Evolutionary conservation across 2,329 filamentous ascomycete genomes (phyloP), one percentile per base, ranked within the genome.

Genomic region (Xylaria polymorpha): DNA sequence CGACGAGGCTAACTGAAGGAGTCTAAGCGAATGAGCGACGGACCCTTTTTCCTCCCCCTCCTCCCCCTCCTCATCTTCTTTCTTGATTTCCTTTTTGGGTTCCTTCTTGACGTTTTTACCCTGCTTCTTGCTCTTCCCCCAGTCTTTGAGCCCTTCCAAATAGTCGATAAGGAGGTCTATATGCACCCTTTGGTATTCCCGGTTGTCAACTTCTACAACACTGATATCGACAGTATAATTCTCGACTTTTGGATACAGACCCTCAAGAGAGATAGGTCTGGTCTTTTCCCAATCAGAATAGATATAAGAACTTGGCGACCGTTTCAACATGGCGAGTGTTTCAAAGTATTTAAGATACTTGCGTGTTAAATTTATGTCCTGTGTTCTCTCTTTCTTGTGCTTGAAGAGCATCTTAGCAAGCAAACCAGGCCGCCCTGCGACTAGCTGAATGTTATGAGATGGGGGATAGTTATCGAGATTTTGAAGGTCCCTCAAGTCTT

Each of bases 211-310:
- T 20, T 61, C 35, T 2, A 74, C 71, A 14, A 58, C 29, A 35
- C 71, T 63, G 29, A 78, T 76, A 10, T 75, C 70, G 10, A 76
- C 69, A 1, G 77, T 78, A 7, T 69, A 74, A 22, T 74, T 73
- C 4, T 74, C 58, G 1, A 75, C 76, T 1, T 68, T 66, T 8
- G 77, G 76, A 22, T 74, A 72, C 12, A 78, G 32, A 0, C 76
- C 77, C 14, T 77, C 73, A 18, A 78, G 71, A 0, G 73, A 73
- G 8, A 76, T 60, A 0, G 51, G 39, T 3, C 55, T 61, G 0
- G 43, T 68, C 22, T 57, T 53, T 1, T 71, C 66, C 73, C 73
- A 78, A 37, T 76, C 73, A 1, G 29, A 37, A 59, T 65, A 69
- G 5, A 78, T 48, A 22, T 65, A 35, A 0, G 77, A 77, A n/a